Base-by-base conservation (phyloP, 2,329 filamentous ascomycete genomes). In the Botrytis hyacinthi region DNA sequence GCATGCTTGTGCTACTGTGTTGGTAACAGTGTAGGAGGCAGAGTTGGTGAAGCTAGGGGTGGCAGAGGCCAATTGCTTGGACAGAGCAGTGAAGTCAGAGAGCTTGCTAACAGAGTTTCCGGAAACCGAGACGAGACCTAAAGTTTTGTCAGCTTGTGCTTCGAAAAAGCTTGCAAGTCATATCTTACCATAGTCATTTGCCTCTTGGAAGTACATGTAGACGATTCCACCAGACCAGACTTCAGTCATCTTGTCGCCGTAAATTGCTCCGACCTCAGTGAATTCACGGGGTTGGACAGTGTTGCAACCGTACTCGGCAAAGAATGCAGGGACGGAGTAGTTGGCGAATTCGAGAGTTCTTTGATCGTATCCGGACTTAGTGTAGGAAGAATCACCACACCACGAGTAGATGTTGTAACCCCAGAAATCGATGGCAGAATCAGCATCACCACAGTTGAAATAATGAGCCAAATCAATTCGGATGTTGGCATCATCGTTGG, bases 321-420 rank as follows among this genome's bases (percentile, higher is more conserved):
- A 98, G 91, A 99, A 99, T 80, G 94, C 93, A 65, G 96, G 96
- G 4, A 98, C 93, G 16, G 93, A 93, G 87, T 96, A 99, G 82
- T 91, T 89, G 74, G 86, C 83, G 86, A 98, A 99, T 85, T 98
- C 95, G 77, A 93, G 83, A 78, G 94, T 94, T 82, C 95, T 92
- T 73, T 90, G 87, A 77, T 91, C 87, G 84, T 95, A 99, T 72
- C 94, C 93, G 5, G 96, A 98, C 74, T 87, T 81, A 51, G 86
- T 81, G 85, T 92, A 96, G 80, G 86, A 89, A 81, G 93, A 97
- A 78, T 95, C 83, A 78, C 95, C 96, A 83, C 96, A 99, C 96
- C 96, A 99, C 71, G 95, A 97, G 88, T 99, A 99, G 85, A 98
- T 97, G 88, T 99, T 99, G 91, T 98, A 98, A 74, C 96, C 96